Base-by-base conservation (phyloP, 2,329 filamentous ascomycete genomes). In the Cladosporium velox region DNA sequence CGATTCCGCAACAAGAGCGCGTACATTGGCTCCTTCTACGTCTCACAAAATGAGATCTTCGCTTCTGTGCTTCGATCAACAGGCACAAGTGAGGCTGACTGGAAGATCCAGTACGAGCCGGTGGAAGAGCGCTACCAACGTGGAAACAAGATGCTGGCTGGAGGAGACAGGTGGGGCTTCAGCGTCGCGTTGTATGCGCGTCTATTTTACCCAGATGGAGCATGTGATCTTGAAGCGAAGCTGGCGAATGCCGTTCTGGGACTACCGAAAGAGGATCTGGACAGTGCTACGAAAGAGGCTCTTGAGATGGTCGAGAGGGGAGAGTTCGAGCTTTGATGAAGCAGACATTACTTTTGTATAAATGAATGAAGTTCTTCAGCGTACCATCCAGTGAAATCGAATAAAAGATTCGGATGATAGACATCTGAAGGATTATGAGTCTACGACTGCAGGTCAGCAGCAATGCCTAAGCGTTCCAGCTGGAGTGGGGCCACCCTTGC, bases 181-280 rank as follows among this genome's bases (percentile, higher is more conserved):
- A 74, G 70, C 1, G 80, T 81, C 71, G 59, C 82, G 64, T 78
- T 91, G 71, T 90, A 89, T 71, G 73, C 84, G 0, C 75, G 85
- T 7, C 75, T 79, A 0, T 90, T 90, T 69, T 77, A 69, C 35
- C 68, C 69, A 10, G 72, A 73, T 62, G 74, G 75, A 4, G 70
- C 71, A 28, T 67, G 66, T 26, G 65, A 71, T 41, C 66, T 82
- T 67, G 80, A 81, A 60, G 76, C 74, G 1, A 70, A 55, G 41
- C 11, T 58, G 38, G 32, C 59, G 15, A 72, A 74, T 54, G 66
- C 70, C 38, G 47, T 52, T 14, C 41, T 74, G 18, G 67, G 66
- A 5, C 51, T 74, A 66, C 67, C 68, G 12, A 65, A 68, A 26
- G 71, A 72, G 49, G 67, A 71, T 64, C 35, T 74, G 52, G 70